Base-by-base conservation (phyloP, 1,284 basidiomycete genomes). In the Marasmius sp. region DNA sequence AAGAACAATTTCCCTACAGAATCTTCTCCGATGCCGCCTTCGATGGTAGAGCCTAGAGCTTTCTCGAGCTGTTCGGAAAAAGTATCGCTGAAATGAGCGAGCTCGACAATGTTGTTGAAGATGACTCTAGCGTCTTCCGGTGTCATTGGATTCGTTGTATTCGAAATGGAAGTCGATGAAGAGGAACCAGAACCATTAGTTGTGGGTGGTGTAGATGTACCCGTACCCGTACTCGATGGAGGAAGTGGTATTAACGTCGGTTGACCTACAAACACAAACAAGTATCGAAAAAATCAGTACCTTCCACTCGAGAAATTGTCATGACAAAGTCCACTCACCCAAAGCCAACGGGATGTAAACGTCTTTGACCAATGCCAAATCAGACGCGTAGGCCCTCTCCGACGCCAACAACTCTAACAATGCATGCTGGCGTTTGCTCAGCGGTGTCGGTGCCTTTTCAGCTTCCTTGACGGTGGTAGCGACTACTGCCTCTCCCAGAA, bases 371-470 rank as follows among this genome's bases (percentile, higher is more conserved):
- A 97, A 80, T 3, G 89, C 89, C 20, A 98, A 81, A 78, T 98
- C 95, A 10, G 86, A 89, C 1, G 95, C 93, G 74, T 97, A 97
- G 0, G 91, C 88, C 34, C 91, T 81, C 72, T 98, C 95, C 20
- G 93, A 95, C 11, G 86, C 84, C 49, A 94, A 82, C 22, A 96
- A 80, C 70, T 98, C 95, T 53, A 89, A 84, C 39, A 98, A 78
- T 1, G 94, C 90, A 71, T 97, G 91, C 27, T 88, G 82, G 33
- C 95, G 86, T 76, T 94, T 96, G 18, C 91, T 78, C 70, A 81
- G 69, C 27, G 27, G 27, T 27, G 27, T 5, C 27, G 50, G 70
- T 58, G 34, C 45, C 61, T 34, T 55, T 54, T 54, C 38, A 58
- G 60, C 49, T 12, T 79, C 78, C 65, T 75, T 64, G 62, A 14